Conservation (phyloP, 371 early-diverging fungal species). For the Sanchytrium tribonematis region DNA sequence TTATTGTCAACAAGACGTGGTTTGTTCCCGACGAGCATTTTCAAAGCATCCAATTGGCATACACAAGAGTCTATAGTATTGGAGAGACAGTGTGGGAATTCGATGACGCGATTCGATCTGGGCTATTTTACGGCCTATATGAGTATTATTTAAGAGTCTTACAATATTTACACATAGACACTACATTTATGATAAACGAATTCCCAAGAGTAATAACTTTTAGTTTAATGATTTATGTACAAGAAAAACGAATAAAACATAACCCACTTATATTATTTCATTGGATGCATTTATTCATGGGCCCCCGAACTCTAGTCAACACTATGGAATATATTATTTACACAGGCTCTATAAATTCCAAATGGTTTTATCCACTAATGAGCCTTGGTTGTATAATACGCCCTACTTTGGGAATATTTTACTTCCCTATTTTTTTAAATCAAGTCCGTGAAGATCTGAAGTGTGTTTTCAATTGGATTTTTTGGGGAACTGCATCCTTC, state of each 20-base stretch:
- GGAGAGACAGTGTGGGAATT: background rate
- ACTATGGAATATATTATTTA: background rate
- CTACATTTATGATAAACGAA: background rate
- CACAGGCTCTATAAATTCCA: background rate
- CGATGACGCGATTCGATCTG: background rate
- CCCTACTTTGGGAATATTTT: background rate
- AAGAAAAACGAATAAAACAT: background rate
- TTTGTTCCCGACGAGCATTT: background rate
- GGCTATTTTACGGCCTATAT: background rate
- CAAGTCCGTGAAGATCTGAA: background rate
- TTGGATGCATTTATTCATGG: background rate
- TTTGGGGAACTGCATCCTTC: background rate
- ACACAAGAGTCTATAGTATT: background rate
- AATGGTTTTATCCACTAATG: background rate
- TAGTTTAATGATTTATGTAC: background rate
- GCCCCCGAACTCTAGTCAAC: background rate
- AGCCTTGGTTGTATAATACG: background rate
- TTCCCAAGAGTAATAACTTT: background rate
- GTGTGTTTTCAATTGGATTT: background rate
- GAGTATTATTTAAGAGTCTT: background rate
- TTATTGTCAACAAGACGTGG: background rate
- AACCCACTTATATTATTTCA: background rate
- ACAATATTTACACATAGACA: background rate
- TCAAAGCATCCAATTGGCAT: background rate
- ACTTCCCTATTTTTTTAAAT: background rate